A percentile compares a stretch with the other conserved stretches of the same genome.
phyloP scores from a whole-genome alignment of 805 yeast genomes.

The Candida pini region DNA sequence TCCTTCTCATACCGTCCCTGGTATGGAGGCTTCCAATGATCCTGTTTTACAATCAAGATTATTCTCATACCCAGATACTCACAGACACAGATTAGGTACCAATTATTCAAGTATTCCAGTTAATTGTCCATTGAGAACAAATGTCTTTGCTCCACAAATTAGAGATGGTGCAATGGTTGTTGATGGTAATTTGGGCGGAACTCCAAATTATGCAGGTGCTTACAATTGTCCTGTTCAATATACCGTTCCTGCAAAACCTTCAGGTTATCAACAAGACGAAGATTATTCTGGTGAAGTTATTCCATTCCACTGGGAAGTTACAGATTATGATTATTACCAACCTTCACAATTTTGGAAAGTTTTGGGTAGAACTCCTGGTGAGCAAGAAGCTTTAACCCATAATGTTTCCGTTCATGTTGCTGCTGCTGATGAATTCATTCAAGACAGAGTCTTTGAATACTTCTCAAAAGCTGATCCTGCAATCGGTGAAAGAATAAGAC shows the following conservation, averaged over 20 bases:
- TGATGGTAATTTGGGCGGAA: conserved; percentile 66
- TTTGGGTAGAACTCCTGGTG: conserved; percentile 70
- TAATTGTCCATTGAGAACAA: conserved; percentile 67
- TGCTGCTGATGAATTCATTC: conserved; percentile 68
- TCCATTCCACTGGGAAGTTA: conserved; percentile 80
- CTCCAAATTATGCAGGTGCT: conserved; percentile 69
- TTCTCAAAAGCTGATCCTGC: conserved; percentile 67
- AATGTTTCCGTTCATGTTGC: conserved; percentile 73
- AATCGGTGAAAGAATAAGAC: conserved; percentile 62
- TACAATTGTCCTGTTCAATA: conserved; percentile 44
- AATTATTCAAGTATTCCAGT: conserved; percentile 86
- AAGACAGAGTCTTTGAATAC: conserved; percentile 72
- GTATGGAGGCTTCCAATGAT: conserved; percentile 76
- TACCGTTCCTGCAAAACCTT: conserved; percentile 32
- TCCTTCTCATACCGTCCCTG: conserved; percentile 81
- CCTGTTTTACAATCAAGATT: conserved; percentile 80
- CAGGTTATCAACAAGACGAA: conserved; percentile 26
- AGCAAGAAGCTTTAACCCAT: conserved; percentile 77
- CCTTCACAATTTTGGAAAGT: conserved; percentile 76
- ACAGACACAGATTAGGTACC: conserved; percentile 73
- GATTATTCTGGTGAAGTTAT: conserved; percentile 33
- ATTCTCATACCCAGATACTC: conserved; percentile 81
- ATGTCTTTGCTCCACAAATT: conserved; percentile 59
- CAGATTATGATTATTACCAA: conserved; percentile 69
- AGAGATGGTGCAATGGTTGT: conserved; percentile 79